Percentiles rank a stretch among this genome's conserved stretches.
Evolutionary conservation across 495 filamentous ascomycete species (phyloP).

Genomic region (Mycothermus thermophilus): DNA sequence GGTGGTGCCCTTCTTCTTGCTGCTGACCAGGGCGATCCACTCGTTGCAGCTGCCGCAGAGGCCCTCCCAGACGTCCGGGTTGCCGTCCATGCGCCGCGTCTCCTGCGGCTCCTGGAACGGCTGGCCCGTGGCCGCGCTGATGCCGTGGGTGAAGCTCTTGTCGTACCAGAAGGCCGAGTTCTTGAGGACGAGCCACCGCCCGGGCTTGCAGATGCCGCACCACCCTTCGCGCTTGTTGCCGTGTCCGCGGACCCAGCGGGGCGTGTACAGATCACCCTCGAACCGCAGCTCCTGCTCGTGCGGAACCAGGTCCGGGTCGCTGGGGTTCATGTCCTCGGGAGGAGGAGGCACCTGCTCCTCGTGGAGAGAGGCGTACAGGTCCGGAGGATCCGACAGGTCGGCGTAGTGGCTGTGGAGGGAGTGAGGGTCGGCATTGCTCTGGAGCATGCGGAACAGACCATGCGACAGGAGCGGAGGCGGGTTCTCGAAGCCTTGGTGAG

Average conservation of each 20-base stretch:
- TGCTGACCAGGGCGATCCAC: slow-evolving; percentile 66
- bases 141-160: slow-evolving; percentile 69
- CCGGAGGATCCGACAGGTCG: slow-evolving; percentile 54
- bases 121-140: slow-evolving; percentile 61
- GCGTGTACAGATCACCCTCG: slow-evolving; percentile 64
- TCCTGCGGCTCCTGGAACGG: slow-evolving; percentile 60
- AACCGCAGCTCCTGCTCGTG: slow-evolving; percentile 69
- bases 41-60: slow-evolving; percentile 63
- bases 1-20: slow-evolving; percentile 75
- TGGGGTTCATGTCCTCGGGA: slow-evolving; percentile 60
- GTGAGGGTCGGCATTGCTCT: slow-evolving; percentile 53
- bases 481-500: slow-evolving; percentile 39
- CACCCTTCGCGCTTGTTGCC: slow-evolving; percentile 75
- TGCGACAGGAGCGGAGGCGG: slow-evolving; percentile 46
- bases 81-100: slow-evolving; percentile 61
- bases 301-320: slow-evolving; percentile 52
- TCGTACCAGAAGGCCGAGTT: slow-evolving; percentile 82
- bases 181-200: slow-evolving; percentile 68
- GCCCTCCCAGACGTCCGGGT: slow-evolving; percentile 69
- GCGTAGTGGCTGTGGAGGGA: slow-evolving; percentile 47
- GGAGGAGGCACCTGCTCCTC: slow-evolving; percentile 56
- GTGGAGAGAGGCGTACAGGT: slow-evolving; percentile 55
- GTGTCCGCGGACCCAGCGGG: slow-evolving; percentile 62
- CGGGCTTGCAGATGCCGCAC: slow-evolving; percentile 74
- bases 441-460: slow-evolving; percentile 52